Evolutionary conservation across 257 asterid genomes (phyloP).

Genomic region (Fraxinus americana): DNA sequence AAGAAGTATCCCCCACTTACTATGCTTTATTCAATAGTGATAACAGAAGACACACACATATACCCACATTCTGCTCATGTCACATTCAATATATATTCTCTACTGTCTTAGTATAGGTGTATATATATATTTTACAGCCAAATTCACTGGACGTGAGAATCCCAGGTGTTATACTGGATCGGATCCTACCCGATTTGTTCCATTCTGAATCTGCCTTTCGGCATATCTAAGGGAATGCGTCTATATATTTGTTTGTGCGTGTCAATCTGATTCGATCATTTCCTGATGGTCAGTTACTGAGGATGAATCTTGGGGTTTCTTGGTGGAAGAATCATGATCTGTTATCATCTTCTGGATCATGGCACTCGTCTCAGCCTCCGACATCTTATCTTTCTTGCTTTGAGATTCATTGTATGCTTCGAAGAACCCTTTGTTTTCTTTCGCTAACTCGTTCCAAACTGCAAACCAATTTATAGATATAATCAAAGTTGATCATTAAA

Average conservation of each 20-base stretch:
- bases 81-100: background rate
- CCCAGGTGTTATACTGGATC: background rate
- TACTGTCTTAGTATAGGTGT: background rate
- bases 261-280: background rate
- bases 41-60: background rate
- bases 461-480: conserved; percentile 16
- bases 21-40: background rate
- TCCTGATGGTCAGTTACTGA: background rate
- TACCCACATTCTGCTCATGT: background rate
- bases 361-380: conserved; percentile 39
- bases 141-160: background rate
- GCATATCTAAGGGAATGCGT: background rate
- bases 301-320: background rate
- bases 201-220: background rate
- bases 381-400: conserved; percentile 34
- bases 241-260: background rate
- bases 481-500: background rate
- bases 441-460: conserved; percentile 56
- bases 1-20: background rate
- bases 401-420: conserved; percentile 40
- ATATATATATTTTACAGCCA: background rate
- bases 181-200: background rate
- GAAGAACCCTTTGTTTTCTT: conserved; percentile 50
- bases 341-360: conserved; percentile 39
- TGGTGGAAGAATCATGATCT: conserved; percentile 18